Base-by-base conservation (phyloP, 352 stramenopile genomes). In the Phytophthora syringae region DNA sequence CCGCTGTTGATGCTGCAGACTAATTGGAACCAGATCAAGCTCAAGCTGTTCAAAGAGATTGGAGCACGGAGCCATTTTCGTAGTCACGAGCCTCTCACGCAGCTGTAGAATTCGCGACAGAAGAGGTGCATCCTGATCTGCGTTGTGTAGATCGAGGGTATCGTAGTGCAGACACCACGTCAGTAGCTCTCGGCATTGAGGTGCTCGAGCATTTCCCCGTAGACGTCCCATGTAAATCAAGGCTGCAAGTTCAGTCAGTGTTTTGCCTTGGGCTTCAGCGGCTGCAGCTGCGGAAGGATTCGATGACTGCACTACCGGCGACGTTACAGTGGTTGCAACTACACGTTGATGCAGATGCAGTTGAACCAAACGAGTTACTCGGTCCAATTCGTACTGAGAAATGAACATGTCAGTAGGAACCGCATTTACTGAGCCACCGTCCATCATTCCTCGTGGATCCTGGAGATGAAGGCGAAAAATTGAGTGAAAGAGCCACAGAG, bases 401-500 rank as follows among this genome's bases (percentile, higher is more conserved):
- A 72, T 52, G 16, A 84, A 56, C 18, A 86, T 21, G 43, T 90
- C 79, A 1, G 50, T 20, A 30, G 75, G 65, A 34, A 72, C 13
- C 21, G 42, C n/a, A 47, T 12, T 34, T 36, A 9, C 6, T 49
- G 16, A 12, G n/a, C 18, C 24, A 15, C 25, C 10, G 7, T 2
- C 16, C 21, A 22, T 24, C 18, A 32, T 21, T 6, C 21, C 16
- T 47, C 39, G 50, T 1, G 37, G 1, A 11, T 49, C 39, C 20
- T 59, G 36, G 13, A 76, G 24, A 52, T 80, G 77, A 28, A 66
- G 60, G 6, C 71, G 70, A n/a, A 87, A 82, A 1, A 84, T 24
- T 0, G 67, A 66, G 51, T 90, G 81, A 52, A 84, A 86, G 15
- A 88, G 62, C 76, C 76, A 86, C 37, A 89, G 42, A 11, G 70